phyloP scores from a whole-genome alignment of 192 early-diverging fungal genomes.

The Endogone sp. region DNA sequence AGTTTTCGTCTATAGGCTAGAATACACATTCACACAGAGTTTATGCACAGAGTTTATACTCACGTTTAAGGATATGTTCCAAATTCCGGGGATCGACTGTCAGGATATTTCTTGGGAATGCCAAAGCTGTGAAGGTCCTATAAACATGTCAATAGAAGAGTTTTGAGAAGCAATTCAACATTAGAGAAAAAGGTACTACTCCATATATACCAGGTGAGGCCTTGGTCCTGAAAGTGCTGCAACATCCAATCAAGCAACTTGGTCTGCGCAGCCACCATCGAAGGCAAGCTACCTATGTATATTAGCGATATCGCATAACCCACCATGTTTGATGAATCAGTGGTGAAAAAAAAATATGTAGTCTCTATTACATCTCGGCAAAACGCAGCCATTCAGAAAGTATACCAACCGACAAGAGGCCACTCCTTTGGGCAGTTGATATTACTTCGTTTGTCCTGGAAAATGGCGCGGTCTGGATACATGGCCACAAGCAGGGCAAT shows the following conservation, averaged over 20 bases:
- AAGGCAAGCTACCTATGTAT: constrained; percentile 5
- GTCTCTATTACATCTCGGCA: no score
- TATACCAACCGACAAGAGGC: constrained; percentile 19
- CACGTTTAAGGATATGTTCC: constrained; percentile 33
- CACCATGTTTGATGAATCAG: no score
- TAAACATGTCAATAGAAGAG: no score
- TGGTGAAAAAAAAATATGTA: no score
- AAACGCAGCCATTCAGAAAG: neutral
- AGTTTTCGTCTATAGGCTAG: no score
- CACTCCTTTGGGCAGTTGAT: constrained; percentile 11
- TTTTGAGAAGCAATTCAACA: no score
- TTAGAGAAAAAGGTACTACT: no score
- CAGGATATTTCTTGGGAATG: constrained; percentile 18
- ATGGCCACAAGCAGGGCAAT: constrained; percentile 9
- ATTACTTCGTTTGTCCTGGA: constrained; percentile 18
- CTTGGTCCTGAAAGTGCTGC: constrained; percentile 3
- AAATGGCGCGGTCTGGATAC: constrained; percentile 29
- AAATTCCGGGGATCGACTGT: constrained; percentile 23
- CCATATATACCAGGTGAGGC: constrained; percentile 21
- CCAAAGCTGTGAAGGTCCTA: constrained; percentile 26
- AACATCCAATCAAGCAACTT: constrained; percentile 16
- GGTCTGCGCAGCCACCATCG: constrained; percentile 5
- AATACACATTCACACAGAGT: no score
- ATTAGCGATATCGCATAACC: no score
- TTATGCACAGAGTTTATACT: no score